Conservation (phyloP, 1,284 basidiomycete genomes). For the Coriolopsis trogii region DNA sequence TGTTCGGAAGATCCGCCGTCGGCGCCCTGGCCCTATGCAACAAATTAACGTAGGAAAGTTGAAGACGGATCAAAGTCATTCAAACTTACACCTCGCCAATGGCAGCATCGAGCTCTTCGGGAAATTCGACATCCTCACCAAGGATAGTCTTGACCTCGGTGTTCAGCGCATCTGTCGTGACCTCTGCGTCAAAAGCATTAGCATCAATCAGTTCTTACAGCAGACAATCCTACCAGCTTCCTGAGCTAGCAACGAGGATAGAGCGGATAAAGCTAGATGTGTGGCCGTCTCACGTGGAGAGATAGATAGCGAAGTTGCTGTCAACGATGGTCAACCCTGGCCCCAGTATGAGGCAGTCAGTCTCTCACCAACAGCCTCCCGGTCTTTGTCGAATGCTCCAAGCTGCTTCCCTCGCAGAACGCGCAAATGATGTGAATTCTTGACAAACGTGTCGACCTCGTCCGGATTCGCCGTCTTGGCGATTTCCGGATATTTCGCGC, state of each 20-base stretch:
- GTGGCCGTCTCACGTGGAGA: slow-evolving; percentile 58
- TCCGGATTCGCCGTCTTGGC: slow-evolving; percentile 46
- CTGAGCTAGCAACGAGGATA: slow-evolving; percentile 42
- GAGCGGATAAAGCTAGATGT: slow-evolving; percentile 69
- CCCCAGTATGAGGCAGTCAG: neutral
- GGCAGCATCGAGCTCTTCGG: slow-evolving; percentile 64
- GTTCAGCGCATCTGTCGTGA: slow-evolving; percentile 39
- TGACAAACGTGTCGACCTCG: slow-evolving; percentile 84
- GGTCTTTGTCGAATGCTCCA: slow-evolving; percentile 59
- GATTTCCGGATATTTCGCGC: slow-evolving; percentile 24
- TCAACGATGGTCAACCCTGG: neutral
- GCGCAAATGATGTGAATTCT: slow-evolving; percentile 85
- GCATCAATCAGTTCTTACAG: neutral
- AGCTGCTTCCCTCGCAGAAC: slow-evolving; percentile 76
- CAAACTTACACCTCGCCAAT: slow-evolving; percentile 79
- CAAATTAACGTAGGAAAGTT: slow-evolving; percentile 7
- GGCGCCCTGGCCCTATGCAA: slow-evolving; percentile 74
- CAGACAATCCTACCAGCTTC: slow-evolving; percentile 18
- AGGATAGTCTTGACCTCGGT: slow-evolving; percentile 37
- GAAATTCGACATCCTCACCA: slow-evolving; percentile 47
- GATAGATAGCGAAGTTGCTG: slow-evolving; percentile 29
- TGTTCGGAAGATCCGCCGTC: slow-evolving; percentile 88
- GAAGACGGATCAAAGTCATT: neutral
- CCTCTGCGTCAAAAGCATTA: slow-evolving; percentile 9
- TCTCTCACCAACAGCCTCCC: slow-evolving; percentile 58